Evolutionary conservation across 2,329 filamentous ascomycete genomes (phyloP), one percentile per base, ranked within the genome.

Genomic region (Phialemoniopsis sp.): DNA sequence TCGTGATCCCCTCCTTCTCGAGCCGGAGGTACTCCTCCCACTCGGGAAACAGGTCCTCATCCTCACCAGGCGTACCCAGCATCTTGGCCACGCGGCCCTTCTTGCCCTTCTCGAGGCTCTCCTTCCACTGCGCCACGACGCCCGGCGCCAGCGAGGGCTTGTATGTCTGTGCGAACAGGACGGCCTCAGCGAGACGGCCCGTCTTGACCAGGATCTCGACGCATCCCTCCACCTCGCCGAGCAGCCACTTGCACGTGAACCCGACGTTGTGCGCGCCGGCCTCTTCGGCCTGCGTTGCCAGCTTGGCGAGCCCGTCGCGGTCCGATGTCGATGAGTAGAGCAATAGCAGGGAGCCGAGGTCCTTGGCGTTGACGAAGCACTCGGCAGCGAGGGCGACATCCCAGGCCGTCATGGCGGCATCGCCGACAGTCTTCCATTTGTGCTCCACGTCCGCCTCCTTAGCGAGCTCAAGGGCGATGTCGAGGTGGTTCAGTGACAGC

Each of bases 371-470:
- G 14, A 80, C 81, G 62, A 97, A 98, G 67, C 91, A 97, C 63
- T 97, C 89, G 36, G 93, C 85, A 0, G 93, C 93, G 3, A 97
- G 78, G 5, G 78, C 73, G 28, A 98, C 76, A 54, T 98, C 84
- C 93, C 91, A 98, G 2, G 72, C 84, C 9, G 81, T 68, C 31
- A 98, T 76, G 2, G 93, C 93, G 2, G 90, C 87, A 53, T 98
- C 93, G 44, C 93, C 93, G 5, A 98, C 88, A 4, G 82, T 90
- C 76, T 97, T 97, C 93, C 93, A 98, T 67, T 95, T 95, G 67
- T 97, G 91, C 60, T 97, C 93, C 2, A 82, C 87, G 47, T 96
- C 85, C 10, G 89, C 86, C 59, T 86, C 75, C 31, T 82, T 78
- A 7, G 93, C 91, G 37, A 97, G 80, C 44, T 89, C 82, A 4